A percentile compares a stretch with the other conserved stretches of the same genome.
Evolutionary conservation across 73 alveolate species (phyloP).

Genomic region (Paraurostyla sp.): DNA sequence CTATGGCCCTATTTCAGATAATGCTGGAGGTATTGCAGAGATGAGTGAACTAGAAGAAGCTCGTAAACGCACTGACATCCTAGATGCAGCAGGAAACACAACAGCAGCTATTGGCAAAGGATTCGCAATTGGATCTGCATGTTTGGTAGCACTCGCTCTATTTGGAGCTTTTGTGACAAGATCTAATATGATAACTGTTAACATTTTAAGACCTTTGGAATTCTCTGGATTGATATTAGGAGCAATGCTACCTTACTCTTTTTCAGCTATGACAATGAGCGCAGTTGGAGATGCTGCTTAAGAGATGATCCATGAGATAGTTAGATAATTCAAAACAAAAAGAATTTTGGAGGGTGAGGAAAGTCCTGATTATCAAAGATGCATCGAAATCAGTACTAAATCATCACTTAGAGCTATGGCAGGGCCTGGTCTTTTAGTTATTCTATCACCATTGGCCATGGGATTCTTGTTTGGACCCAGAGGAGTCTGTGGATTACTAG

Average conservation of each 20-base stretch:
- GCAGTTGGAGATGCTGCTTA: constrained; percentile 88
- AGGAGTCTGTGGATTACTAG: constrained; percentile 88
- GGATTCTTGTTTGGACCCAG: constrained; percentile 93
- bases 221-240: constrained; percentile 90
- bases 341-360: constrained; percentile 66
- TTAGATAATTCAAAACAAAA: constrained; percentile 49
- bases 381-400: constrained; percentile 79
- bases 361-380: constrained; percentile 77
- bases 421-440: constrained; percentile 90
- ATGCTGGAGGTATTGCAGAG: constrained; percentile 91
- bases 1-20: constrained; percentile 86
- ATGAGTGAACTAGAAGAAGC: constrained; percentile 80
- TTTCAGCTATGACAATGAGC: constrained; percentile 87
- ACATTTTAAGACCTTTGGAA: constrained; percentile 83
- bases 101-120: constrained; percentile 89
- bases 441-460: constrained; percentile 86
- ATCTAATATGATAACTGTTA: constrained; percentile 68
- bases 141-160: constrained; percentile 79
- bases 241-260: constrained; percentile 94
- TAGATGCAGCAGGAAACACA: constrained; percentile 88
- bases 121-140: constrained; percentile 88
- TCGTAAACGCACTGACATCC: constrained; percentile 81
- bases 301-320: constrained; percentile 81
- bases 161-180: constrained; percentile 88
- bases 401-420: constrained; percentile 92